Evolutionary conservation across 2,329 filamentous ascomycete species (phyloP).

Genomic region (Pseudocercospora vitis): DNA sequence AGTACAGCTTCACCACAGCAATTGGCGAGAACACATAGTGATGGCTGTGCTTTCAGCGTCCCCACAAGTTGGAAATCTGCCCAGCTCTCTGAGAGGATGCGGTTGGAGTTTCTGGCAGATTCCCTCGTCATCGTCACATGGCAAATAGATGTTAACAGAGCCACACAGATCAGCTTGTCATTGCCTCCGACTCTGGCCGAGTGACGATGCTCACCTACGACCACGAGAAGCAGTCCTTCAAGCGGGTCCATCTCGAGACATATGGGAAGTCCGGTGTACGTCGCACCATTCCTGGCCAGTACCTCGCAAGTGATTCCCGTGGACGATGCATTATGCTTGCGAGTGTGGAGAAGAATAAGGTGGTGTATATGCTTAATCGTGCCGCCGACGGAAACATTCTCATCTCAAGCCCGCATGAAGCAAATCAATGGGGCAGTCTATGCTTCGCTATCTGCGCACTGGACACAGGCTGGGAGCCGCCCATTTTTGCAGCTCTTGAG

Average conservation of each 20-base stretch:
- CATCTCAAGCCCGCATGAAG: slow-evolving; percentile 95
- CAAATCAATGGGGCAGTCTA: slow-evolving; percentile 86
- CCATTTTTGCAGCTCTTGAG: slow-evolving; percentile 92
- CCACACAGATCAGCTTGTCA: slow-evolving; percentile 81
- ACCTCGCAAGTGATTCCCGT: slow-evolving; percentile 92
- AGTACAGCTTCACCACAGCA: slow-evolving; percentile 17
- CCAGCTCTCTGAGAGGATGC: background rate
- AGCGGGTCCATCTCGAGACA: slow-evolving; percentile 89
- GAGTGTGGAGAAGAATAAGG: slow-evolving; percentile 97
- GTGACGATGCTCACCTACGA: slow-evolving; percentile 93
- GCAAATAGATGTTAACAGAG: slow-evolving; percentile 13
- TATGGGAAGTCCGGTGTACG: slow-evolving; percentile 96
- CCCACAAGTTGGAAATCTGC: background rate
- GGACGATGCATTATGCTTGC: slow-evolving; percentile 93
- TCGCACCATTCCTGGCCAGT: slow-evolving; percentile 91
- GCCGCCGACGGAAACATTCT: slow-evolving; percentile 92
- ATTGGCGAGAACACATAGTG: slow-evolving; percentile 48
- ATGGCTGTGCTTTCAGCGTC: slow-evolving; percentile 35
- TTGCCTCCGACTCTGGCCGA: slow-evolving; percentile 92
- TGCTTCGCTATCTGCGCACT: slow-evolving; percentile 85
- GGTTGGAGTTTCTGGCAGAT: slow-evolving; percentile 1
- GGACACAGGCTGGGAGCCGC: slow-evolving; percentile 96
- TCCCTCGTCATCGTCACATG: background rate
- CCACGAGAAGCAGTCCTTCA: slow-evolving; percentile 81
- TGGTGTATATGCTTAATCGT: slow-evolving; percentile 96